Percentiles rank a stretch among this genome's conserved stretches.
phyloP scores from a whole-genome alignment of 345 rosid genomes.

The Brassica nigra region DNA sequence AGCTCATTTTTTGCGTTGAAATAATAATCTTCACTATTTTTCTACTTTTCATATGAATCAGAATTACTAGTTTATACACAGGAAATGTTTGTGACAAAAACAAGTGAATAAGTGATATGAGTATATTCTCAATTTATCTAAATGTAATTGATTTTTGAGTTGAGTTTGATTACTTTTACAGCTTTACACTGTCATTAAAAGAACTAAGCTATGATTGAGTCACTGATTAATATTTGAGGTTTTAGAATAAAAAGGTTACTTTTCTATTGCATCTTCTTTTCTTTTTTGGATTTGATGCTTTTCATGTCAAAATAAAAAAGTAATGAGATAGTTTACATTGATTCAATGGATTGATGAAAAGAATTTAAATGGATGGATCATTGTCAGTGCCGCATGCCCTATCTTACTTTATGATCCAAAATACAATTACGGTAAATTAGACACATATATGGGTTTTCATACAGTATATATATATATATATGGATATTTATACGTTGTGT shows the following conservation, averaged over 20 bases:
- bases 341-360: not conserved
- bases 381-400: constrained; percentile 43
- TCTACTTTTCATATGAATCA: constrained; percentile 8
- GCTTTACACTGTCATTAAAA: constrained; percentile 27
- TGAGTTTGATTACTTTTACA: constrained; percentile 24
- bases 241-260: constrained; percentile 27
- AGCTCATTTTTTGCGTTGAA: constrained; percentile 7
- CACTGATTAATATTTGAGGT: constrained; percentile 37
- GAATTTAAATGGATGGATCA: constrained; percentile 11
- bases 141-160: not conserved
- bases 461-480: not conserved
- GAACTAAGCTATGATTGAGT: constrained; percentile 33
- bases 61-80: constrained; percentile 12
- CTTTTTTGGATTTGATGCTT: constrained; percentile 28
- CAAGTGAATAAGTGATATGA: not conserved
- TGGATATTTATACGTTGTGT: not conserved
- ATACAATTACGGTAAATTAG: constrained; percentile 2
- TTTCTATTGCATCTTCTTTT: constrained; percentile 21
- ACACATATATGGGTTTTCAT: not conserved
- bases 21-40: constrained; percentile 20
- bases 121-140: not conserved
- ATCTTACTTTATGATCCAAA: constrained; percentile 23
- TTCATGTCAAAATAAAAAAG: constrained; percentile 19
- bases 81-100: constrained; percentile 14
- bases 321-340: not conserved